Percentiles rank a stretch among this genome's conserved stretches.
These are phyloP conservation scores for Cryoendolithus antarcticus DNA, from an alignment of 2,329 filamentous ascomycete genomes.

Conservation along the genomic window DNA sequence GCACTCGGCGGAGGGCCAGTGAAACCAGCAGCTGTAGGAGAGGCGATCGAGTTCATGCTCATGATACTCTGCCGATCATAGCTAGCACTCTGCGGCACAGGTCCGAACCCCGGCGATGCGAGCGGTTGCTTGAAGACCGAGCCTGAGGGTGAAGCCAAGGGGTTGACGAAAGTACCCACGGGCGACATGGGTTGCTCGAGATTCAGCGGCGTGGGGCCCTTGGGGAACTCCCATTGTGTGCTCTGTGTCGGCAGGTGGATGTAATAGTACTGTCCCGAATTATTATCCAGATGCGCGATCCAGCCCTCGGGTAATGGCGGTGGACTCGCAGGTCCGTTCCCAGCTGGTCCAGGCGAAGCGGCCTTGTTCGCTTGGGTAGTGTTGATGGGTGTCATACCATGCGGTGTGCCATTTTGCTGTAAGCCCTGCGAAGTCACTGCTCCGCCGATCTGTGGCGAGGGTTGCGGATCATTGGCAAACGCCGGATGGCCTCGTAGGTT, in stretches of 20 bases:
- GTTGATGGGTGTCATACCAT: conserved; percentile 30
- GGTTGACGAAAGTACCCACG: conserved; percentile 42
- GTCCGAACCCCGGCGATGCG: conserved; percentile 62
- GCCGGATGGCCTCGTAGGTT: conserved; percentile 57
- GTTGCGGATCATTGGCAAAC: conserved; percentile 71
- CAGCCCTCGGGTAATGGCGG: conserved; percentile 92
- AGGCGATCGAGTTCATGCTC: conserved; percentile 61
- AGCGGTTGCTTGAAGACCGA: conserved; percentile 52
- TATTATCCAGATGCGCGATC: conserved; percentile 93
- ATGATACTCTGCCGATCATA: conserved; percentile 71
- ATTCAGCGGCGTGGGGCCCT: conserved; percentile 80
- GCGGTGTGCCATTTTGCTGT: conserved; percentile 18
- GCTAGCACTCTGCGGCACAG: conserved; percentile 62
- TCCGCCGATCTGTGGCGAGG: conserved; percentile 33
- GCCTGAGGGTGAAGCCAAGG: conserved; percentile 32
- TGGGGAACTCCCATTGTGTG: conserved; percentile 98
- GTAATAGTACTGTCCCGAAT: conserved; percentile 96
- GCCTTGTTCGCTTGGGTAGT: conserved; percentile 22
- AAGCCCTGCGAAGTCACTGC: conserved; percentile 22
- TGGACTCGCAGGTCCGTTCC: conserved; percentile 61
- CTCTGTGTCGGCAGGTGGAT: conserved; percentile 91
- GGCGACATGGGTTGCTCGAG: conserved; percentile 80
- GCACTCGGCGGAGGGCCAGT: conserved; percentile 77
- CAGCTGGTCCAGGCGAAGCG: conserved; percentile 26
- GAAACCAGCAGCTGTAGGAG: conserved; percentile 70